Evolutionary conservation across 176 grass and related monocot species (phyloP).

Genomic region (Raddia guianensis): DNA sequence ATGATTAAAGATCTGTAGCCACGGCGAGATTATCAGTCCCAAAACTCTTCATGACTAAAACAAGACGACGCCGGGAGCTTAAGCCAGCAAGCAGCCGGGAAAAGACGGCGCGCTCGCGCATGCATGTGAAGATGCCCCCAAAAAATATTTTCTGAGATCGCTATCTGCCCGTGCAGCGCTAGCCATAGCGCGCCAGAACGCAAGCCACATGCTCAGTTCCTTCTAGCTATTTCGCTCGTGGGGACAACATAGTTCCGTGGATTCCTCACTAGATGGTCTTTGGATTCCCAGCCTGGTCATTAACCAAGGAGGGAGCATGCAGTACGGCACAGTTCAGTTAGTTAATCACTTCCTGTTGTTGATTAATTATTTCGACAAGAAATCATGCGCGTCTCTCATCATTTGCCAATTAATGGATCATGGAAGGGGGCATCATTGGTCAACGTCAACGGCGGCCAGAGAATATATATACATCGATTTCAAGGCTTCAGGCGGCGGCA

Average conservation of each 20-base stretch:
- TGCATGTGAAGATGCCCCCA: constrained; percentile 22
- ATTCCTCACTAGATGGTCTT: background rate
- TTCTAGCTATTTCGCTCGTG: constrained; percentile 13
- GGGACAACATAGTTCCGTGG: background rate
- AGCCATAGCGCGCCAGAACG: background rate
- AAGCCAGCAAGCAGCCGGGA: background rate
- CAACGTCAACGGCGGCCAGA: background rate
- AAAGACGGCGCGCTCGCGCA: constrained; percentile 32
- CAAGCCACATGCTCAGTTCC: background rate
- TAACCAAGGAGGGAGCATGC: background rate
- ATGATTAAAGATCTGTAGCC: constrained; percentile 19
- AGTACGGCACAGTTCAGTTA: background rate
- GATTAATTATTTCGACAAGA: background rate
- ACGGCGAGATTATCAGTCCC: constrained; percentile 34
- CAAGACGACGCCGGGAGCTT: constrained; percentile 20
- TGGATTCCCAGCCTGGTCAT: background rate
- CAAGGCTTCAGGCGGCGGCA: background rate
- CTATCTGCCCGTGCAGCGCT: constrained; percentile 9
- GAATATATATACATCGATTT: background rate
- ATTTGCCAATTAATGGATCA: background rate
- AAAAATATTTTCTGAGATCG: constrained; percentile 14
- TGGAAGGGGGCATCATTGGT: background rate
- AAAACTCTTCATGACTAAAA: constrained; percentile 47
- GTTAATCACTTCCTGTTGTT: background rate
- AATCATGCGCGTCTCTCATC: background rate